These are phyloP conservation scores for Pseudozyma thailandica DNA, from an alignment of 1,284 basidiomycete genomes.

Conservation along the genomic window DNA sequence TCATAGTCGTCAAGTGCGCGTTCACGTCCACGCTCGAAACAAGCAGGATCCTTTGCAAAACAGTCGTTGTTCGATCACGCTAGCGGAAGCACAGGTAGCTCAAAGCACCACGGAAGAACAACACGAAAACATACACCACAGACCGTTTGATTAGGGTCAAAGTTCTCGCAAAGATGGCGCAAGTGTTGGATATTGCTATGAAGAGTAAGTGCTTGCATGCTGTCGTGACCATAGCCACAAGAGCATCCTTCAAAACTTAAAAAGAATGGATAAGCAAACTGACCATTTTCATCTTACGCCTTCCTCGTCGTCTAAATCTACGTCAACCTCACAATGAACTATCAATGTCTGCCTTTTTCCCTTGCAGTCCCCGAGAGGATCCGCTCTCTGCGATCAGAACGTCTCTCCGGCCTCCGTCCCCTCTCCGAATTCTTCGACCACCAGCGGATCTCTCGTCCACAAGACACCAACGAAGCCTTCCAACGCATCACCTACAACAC, in stretches of 20 bases:
- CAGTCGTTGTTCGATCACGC: too few species aligned
- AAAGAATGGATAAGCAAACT: background rate
- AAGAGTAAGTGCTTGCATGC: conserved; percentile 36
- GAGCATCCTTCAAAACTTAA: too few species aligned
- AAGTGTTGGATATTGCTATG: conserved; percentile 54
- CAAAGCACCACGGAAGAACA: background rate
- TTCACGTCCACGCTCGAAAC: too few species aligned
- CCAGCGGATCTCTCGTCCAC: conserved; percentile 80
- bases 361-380: conserved; percentile 55
- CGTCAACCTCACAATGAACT: background rate
- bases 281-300: background rate
- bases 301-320: background rate
- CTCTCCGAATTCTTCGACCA: conserved; percentile 79
- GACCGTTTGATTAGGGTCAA: background rate
- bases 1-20: too few species aligned
- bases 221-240: too few species aligned
- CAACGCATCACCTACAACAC: conserved; percentile 91
- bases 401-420: conserved; percentile 82
- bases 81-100: too few species aligned
- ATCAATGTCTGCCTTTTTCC: background rate
- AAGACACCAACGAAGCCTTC: conserved; percentile 74
- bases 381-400: conserved; percentile 74
- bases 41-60: too few species aligned
- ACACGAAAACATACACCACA: background rate
- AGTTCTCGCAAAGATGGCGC: conserved; percentile 42